phyloP scores from a whole-genome alignment of 2,329 filamentous ascomycete species.

The Fragosphaeria purpurea region DNA sequence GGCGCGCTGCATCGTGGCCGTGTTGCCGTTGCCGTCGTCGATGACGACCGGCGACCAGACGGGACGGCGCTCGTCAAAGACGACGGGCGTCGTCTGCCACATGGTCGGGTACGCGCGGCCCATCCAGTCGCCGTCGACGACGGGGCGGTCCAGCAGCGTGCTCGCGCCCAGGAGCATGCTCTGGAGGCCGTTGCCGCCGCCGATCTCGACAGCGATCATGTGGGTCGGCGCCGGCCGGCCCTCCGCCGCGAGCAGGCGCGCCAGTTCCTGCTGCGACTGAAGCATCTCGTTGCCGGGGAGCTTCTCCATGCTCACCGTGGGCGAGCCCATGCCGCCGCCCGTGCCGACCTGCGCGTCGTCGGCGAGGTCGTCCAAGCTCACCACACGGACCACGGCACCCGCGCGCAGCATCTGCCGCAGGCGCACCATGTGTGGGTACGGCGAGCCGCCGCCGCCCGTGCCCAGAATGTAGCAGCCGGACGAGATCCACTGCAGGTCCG shows the following conservation, averaged over 20 bases:
- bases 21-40: slow-evolving; percentile 42
- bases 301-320: slow-evolving; percentile 51
- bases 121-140: slow-evolving; percentile 48
- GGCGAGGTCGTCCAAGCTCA: slow-evolving; percentile 38
- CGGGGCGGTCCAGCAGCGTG: slow-evolving; percentile 39
- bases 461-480: slow-evolving; percentile 52
- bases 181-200: slow-evolving; percentile 55
- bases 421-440: slow-evolving; percentile 41
- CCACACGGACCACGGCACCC: slow-evolving; percentile 40
- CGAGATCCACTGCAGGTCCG: slow-evolving; percentile 46
- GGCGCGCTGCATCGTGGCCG: slow-evolving; percentile 37
- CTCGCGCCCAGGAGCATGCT: slow-evolving; percentile 46
- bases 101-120: slow-evolving; percentile 44
- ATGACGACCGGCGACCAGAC: slow-evolving; percentile 38
- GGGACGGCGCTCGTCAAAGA: slow-evolving; percentile 35
- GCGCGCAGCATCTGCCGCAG: slow-evolving; percentile 39
- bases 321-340: slow-evolving; percentile 48
- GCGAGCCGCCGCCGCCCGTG: slow-evolving; percentile 49
- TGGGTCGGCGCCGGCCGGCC: slow-evolving; percentile 25
- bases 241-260: slow-evolving; percentile 27
- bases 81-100: slow-evolving; percentile 34
- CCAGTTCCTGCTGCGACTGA: slow-evolving; percentile 41
- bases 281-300: slow-evolving; percentile 46
- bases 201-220: slow-evolving; percentile 55
- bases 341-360: slow-evolving; percentile 44